Base-by-base conservation (phyloP, 495 filamentous ascomycete species). In the Penicillium pancosmium region DNA sequence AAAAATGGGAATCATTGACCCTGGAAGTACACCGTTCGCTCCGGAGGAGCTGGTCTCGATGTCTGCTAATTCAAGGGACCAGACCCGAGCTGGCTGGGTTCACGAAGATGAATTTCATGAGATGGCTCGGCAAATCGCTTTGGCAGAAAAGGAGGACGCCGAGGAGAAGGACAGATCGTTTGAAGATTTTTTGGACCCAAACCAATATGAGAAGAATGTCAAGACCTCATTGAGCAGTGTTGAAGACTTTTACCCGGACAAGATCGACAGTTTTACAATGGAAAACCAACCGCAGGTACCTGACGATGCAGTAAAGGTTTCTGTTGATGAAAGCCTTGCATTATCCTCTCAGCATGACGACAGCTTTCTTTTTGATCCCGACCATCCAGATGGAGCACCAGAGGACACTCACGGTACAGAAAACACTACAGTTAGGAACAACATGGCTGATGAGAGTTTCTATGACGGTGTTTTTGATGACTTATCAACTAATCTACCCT, bases 81-180 rank as follows among this genome's bases (percentile, higher is more conserved):
- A 85, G 16, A 76, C 86, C 38, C 80, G 81, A 53, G 84, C 84
- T 19, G 86, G 85, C 5, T 98, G 94, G 94, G 87, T 97, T 21
- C 92, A 97, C 65, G 92, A 97, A 73, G 89, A 90, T 57, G 92
- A 96, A 57, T 92, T 87, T 68, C 80, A 82, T 21, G 77, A 85
- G 33, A 79, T 88, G 66, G 74, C 92, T 2, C 69, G 79, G 44
- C 70, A 75, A 18, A 77, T 93, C 34, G 81, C 88, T 16, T 63
- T 71, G 1, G 77, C 90, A 35, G 94, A 96, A 70, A 80, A 72
- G 54, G 68, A 60, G 19, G 77, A 79, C 31, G 78, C 74, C 41
- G 75, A 82, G 52, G 78, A 73, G 0, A 67, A 64, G 16, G 71
- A 76, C 0, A 38, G 85, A 0, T 77, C 73, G 5, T 92, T 96